Percentiles rank a stretch among this genome's conserved stretches.
phyloP scores from a whole-genome alignment of 2,329 filamentous ascomycete species.

The Venturia carpophila region DNA sequence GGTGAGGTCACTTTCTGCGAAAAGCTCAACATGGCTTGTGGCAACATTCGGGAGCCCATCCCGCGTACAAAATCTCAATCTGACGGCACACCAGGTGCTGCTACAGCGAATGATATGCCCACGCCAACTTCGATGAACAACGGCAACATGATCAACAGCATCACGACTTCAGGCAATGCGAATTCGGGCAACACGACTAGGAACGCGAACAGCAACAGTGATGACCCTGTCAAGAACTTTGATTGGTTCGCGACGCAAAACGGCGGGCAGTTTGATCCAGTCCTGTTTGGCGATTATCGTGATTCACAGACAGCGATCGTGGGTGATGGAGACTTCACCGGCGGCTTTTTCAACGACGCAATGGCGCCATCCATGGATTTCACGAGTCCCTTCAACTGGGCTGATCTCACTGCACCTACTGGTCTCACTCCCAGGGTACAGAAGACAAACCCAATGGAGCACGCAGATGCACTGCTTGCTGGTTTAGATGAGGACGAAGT shows the following conservation, averaged over 20 bases:
- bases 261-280: constrained; percentile 79
- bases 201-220: neutral
- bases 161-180: too few species aligned
- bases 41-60: constrained; percentile 45
- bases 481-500: constrained; percentile 56
- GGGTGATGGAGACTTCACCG: constrained; percentile 56
- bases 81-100: constrained; percentile 28
- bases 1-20: constrained; percentile 49
- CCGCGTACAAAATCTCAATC: constrained; percentile 40
- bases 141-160: constrained; percentile 20
- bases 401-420: constrained; percentile 32
- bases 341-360: constrained; percentile 66
- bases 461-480: constrained; percentile 69
- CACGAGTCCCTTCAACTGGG: constrained; percentile 69
- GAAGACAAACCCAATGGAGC: constrained; percentile 65
- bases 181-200: constrained; percentile 23
- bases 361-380: constrained; percentile 50
- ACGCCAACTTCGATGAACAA: constrained; percentile 22
- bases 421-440: constrained; percentile 29
- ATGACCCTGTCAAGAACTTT: constrained; percentile 18
- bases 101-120: constrained; percentile 27
- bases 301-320: constrained; percentile 80
- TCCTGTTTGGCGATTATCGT: constrained; percentile 85
- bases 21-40: constrained; percentile 49
- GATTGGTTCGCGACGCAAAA: constrained; percentile 61